Conservation (phyloP, 176 grass and related monocot species). For the Avena sativa region DNA sequence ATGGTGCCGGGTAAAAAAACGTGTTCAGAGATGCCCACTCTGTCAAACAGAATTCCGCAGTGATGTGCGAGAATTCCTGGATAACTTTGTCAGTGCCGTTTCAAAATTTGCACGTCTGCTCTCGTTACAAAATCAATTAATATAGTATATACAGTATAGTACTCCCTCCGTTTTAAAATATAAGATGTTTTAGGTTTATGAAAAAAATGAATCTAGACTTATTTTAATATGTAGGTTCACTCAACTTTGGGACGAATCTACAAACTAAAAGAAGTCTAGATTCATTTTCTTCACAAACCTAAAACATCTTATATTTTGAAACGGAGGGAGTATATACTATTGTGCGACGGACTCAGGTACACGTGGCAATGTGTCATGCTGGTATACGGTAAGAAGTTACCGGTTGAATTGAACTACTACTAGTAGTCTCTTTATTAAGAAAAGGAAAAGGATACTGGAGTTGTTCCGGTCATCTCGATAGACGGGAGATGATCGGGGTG, state of each 20-base stretch:
- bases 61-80: not conserved
- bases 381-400: not conserved
- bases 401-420: not conserved
- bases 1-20: not conserved
- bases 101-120: not conserved
- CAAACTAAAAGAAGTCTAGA: too few relatives aligned
- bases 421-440: not conserved
- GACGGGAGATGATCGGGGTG: not conserved
- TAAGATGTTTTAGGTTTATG: too few relatives aligned
- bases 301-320: too few relatives aligned
- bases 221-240: too few relatives aligned
- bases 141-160: too few relatives aligned
- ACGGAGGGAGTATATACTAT: too few relatives aligned
- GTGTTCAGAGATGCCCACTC: not conserved
- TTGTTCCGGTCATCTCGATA: not conserved
- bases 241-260: too few relatives aligned
- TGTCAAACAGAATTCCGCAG: conserved; percentile 3
- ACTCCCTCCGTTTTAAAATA: too few relatives aligned
- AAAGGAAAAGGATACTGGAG: not conserved
- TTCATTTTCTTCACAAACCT: too few relatives aligned
- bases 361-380: not conserved
- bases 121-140: not conserved
- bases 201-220: too few relatives aligned
- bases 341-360: not conserved
- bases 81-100: not conserved